These are phyloP conservation scores for Fusarium brevicatenulatum DNA, from an alignment of 2,329 filamentous ascomycete species.

Conservation along the genomic window DNA sequence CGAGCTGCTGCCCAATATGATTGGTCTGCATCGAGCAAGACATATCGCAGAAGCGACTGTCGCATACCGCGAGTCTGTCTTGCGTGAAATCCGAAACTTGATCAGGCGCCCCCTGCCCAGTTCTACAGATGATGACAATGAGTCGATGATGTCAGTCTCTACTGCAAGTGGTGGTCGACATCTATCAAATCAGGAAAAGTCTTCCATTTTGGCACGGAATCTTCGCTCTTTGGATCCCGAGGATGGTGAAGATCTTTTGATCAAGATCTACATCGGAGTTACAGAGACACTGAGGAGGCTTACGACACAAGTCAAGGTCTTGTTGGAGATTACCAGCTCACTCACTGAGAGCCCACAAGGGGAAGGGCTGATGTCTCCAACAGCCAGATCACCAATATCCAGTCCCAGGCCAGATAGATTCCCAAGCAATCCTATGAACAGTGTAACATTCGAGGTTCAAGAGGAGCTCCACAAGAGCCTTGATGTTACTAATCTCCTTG, in stretches of 20 bases:
- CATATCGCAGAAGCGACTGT: conserved; percentile 84
- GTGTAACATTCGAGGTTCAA: conserved; percentile 63
- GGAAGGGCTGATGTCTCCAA: conserved; percentile 59
- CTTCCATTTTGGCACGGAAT: conserved; percentile 86
- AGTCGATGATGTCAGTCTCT: conserved; percentile 87
- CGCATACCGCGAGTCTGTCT: conserved; percentile 82
- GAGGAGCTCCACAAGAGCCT: conserved; percentile 81
- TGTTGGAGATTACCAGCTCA: conserved; percentile 92
- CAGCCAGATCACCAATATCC: conserved; percentile 61
- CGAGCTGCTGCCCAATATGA: conserved; percentile 75
- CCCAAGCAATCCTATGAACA: conserved; percentile 32
- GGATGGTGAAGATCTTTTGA: conserved; percentile 85
- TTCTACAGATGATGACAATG: conserved; percentile 92
- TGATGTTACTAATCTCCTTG: conserved; percentile 80
- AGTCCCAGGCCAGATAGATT: conserved; percentile 58
- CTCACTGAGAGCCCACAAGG: conserved; percentile 58
- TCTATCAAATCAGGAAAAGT: conserved; percentile 86
- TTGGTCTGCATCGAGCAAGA: conserved; percentile 82
- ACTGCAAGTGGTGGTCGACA: conserved; percentile 76
- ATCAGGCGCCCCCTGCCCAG: conserved; percentile 89
- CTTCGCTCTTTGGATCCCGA: conserved; percentile 83
- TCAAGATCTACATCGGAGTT: conserved; percentile 85
- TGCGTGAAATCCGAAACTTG: conserved; percentile 86
- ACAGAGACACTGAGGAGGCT: conserved; percentile 87
- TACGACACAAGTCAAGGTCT: conserved; percentile 89